Evolutionary conservation across 108 stramenopile species (phyloP).

Genomic region (Epipyxis sp.): DNA sequence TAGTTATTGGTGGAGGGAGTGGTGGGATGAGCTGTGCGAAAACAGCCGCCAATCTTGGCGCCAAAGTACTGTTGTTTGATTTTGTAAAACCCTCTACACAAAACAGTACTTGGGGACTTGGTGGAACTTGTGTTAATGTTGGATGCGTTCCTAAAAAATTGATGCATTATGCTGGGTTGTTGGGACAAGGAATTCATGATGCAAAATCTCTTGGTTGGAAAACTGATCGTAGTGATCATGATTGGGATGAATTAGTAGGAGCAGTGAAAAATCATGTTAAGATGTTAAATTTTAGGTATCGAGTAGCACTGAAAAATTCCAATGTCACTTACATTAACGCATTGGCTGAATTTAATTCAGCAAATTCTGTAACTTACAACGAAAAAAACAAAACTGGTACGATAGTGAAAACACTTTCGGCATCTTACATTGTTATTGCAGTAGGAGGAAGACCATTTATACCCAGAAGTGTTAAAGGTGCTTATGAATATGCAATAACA

Average conservation of each 20-base stretch:
- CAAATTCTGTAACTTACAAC: conserved; percentile 39
- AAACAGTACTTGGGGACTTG: conserved; percentile 9
- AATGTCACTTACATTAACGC: conserved; percentile 51
- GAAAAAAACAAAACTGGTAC: conserved; percentile 38
- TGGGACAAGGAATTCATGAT: conserved; percentile 20
- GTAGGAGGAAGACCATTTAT: conserved; percentile 27
- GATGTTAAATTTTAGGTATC: conserved; percentile 54
- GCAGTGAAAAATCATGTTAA: conserved; percentile 49
- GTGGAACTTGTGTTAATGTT: conserved; percentile 25
- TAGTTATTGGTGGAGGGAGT: conserved; percentile 20
- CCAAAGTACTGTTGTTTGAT: neutral
- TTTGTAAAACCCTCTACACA: conserved; percentile 15
- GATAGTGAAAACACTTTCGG: conserved; percentile 14
- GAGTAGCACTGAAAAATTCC: conserved; percentile 49
- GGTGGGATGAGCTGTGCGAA: conserved; percentile 18
- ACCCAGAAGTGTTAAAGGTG: neutral
- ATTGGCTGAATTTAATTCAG: conserved; percentile 38
- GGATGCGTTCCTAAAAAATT: conserved; percentile 14
- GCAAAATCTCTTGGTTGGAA: conserved; percentile 25
- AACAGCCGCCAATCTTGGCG: neutral
- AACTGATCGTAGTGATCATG: conserved; percentile 3
- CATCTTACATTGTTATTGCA: conserved; percentile 19
- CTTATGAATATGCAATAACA: neutral
- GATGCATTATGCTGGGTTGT: neutral
- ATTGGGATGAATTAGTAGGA: conserved; percentile 46